Percentiles rank a stretch among this genome's conserved stretches.
Evolutionary conservation across 2,329 filamentous ascomycete species (phyloP).

Genomic region (Fusarium solani-melongenae): DNA sequence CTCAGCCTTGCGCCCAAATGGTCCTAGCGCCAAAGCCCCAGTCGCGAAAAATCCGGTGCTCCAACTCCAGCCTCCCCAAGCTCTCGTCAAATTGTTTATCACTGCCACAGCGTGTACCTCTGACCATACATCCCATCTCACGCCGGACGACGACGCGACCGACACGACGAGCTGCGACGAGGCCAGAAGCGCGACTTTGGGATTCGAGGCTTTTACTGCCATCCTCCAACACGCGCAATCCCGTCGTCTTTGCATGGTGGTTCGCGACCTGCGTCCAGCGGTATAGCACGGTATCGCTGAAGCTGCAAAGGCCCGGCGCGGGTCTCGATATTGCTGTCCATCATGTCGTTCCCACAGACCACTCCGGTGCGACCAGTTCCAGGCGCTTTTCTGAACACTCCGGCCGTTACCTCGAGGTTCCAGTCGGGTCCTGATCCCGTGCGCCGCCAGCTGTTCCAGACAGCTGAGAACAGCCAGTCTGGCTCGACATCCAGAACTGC

Average conservation of each 20-base stretch:
- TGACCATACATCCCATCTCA: conserved; percentile 31
- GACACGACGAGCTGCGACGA: conserved; percentile 17
- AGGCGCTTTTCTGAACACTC: conserved; percentile 81
- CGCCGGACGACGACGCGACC: conserved; percentile 39
- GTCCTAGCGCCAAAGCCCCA: conserved; percentile 48
- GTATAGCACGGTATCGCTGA: conserved; percentile 45
- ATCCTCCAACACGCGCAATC: conserved; percentile 25
- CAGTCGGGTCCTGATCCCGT: conserved; percentile 57
- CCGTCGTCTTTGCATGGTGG: conserved; percentile 46
- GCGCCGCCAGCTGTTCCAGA: conserved; percentile 63
- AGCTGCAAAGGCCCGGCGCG: conserved; percentile 43
- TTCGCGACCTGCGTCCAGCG: conserved; percentile 39
- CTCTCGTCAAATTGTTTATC: conserved; percentile 47
- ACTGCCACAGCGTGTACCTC: conserved; percentile 34
- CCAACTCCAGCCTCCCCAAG: conserved; percentile 49
- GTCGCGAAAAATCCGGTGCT: conserved; percentile 54
- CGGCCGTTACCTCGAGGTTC: conserved; percentile 67
- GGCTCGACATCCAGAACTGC: conserved; percentile 28
- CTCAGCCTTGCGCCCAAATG: conserved; percentile 50
- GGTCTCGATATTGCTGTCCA: conserved; percentile 43
- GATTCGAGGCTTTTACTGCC: conserved; percentile 18
- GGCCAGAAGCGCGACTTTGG: conserved; percentile 25
- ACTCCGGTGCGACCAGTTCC: conserved; percentile 80
- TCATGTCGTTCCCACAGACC: conserved; percentile 66
- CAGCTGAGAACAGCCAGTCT: conserved; percentile 42